Evolutionary conservation across 805 yeast species (phyloP).

Genomic region (Yarrowia sp.): DNA sequence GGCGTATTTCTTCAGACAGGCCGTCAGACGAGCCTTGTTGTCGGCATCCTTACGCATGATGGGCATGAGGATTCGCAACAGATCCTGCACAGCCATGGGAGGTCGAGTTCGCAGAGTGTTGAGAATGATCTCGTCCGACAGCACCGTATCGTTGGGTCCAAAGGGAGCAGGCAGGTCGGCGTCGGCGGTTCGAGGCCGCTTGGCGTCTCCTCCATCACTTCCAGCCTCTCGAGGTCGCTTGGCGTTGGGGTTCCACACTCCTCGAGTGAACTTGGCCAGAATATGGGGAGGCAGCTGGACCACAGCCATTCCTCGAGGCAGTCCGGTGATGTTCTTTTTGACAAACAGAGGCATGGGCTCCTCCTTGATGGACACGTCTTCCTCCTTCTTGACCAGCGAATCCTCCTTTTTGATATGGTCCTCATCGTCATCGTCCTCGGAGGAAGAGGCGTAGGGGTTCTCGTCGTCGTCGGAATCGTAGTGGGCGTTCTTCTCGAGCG

Average conservation of each 20-base stretch:
- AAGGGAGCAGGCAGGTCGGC: slow-evolving; percentile 53
- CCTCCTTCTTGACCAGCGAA: slow-evolving; percentile 36
- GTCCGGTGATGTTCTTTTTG: slow-evolving; percentile 53
- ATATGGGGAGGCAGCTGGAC: slow-evolving; percentile 69
- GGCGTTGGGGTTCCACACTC: slow-evolving; percentile 81
- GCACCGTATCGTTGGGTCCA: slow-evolving; percentile 51
- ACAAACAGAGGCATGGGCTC: slow-evolving; percentile 50
- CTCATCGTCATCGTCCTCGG: slow-evolving; percentile 56
- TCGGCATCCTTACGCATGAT: slow-evolving; percentile 70
- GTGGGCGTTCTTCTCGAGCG: slow-evolving; percentile 83
- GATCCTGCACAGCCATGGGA: slow-evolving; percentile 62
- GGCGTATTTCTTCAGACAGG: slow-evolving; percentile 63
- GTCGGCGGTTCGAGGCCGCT: slow-evolving; percentile 47
- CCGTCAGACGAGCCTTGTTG: slow-evolving; percentile 66
- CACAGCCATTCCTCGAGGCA: slow-evolving; percentile 62
- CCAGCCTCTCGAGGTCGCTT: slow-evolving; percentile 51
- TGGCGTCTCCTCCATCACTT: slow-evolving; percentile 47
- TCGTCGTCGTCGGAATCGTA: slow-evolving; percentile 82
- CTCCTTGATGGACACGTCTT: slow-evolving; percentile 49
- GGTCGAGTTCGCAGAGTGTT: slow-evolving; percentile 57
- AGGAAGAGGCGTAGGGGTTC: slow-evolving; percentile 76
- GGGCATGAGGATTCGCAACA: slow-evolving; percentile 65
- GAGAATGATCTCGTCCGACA: slow-evolving; percentile 77
- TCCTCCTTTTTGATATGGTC: slow-evolving; percentile 46
- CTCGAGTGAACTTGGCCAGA: slow-evolving; percentile 71